Evolutionary conservation across 495 filamentous ascomycete genomes (phyloP), one percentile per base, ranked within the genome.

Genomic region (Pyronema omphalodes): DNA sequence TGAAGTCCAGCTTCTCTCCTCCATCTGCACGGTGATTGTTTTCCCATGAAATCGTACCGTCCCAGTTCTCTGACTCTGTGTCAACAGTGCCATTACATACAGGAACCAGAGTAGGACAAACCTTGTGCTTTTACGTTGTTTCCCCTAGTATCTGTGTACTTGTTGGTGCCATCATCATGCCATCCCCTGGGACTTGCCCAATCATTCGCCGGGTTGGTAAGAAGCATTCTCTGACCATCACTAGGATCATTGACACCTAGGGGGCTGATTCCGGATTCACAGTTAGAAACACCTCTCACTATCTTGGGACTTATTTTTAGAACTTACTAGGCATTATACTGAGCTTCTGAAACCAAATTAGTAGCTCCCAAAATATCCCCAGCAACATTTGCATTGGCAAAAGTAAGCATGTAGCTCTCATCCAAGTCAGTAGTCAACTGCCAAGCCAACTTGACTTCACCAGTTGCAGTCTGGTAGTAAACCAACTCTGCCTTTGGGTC

Each of bases 371-470:
- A 61, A 29, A 75, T 56, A 35, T 69, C 55, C n/a, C 66, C 58
- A 17, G 64, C 68, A 39, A 62, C 60, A 7, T 55, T 58, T 7
- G 72, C 72, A 45, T 74, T 70, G 50, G 71, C 67, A 57, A 74
- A 75, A 9, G 70, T 69, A 44, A 75, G 54, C 19, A 75, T 67
- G 70, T 71, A 75, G 63, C 74, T 74, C 56, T 67, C 66, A 34
- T 69, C 50, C 35, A 74, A 56, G 46, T 75, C 71, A 0, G 73
- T 74, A 62, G 74, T 71, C 6, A 75, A 60, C 52, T 70, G 68
- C 73, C 73, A 75, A 0, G 71, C 67, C 17, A 74, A 63, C 14
- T 66, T 67, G 5, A 75, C 60, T 29, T 29, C 23, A 12, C 55
- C 64, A 8, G 66, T 67, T 12, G 69, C 65, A n/a, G 65, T 56